Conservation (phyloP, 179 eudicot species). For the Gypsophila paniculata region DNA sequence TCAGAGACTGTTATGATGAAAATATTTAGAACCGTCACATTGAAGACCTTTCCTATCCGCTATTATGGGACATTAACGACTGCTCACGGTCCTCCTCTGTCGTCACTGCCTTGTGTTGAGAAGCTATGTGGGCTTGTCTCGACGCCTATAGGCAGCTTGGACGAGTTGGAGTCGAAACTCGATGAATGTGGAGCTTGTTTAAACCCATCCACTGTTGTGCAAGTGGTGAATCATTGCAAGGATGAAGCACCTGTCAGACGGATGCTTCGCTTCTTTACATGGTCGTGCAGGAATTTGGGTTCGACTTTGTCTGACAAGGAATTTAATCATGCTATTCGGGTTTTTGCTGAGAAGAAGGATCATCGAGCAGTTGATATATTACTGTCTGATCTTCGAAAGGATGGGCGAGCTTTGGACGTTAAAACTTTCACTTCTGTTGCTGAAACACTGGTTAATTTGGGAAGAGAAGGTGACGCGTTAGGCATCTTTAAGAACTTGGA, state of each 20-base stretch:
- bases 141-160: slow-evolving; percentile 44
- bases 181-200: slow-evolving; percentile 25
- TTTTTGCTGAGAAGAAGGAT: slow-evolving; percentile 51
- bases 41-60: slow-evolving; percentile 16
- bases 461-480: slow-evolving; percentile 58
- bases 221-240: slow-evolving; percentile 53
- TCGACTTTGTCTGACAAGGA: slow-evolving; percentile 35
- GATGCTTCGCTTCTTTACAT: slow-evolving; percentile 56
- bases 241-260: slow-evolving; percentile 48
- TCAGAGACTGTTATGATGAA: slow-evolving; percentile 22
- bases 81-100: background rate
- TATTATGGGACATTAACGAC: slow-evolving; percentile 22
- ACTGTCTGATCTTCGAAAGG: slow-evolving; percentile 43
- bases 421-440: slow-evolving; percentile 44
- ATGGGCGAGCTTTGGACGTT: slow-evolving; percentile 42
- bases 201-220: slow-evolving; percentile 40
- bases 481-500: slow-evolving; percentile 58
- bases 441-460: slow-evolving; percentile 45
- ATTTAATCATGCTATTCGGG: slow-evolving; percentile 47
- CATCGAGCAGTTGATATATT: slow-evolving; percentile 48
- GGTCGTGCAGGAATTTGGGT: slow-evolving; percentile 48
- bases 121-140: slow-evolving; percentile 46
- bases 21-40: slow-evolving; percentile 24
- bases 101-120: slow-evolving; percentile 21
- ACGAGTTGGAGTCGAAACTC: slow-evolving; percentile 49